Percentiles rank a stretch among this genome's conserved stretches.
Evolutionary conservation across 768 basidiomycete species (phyloP).

Genomic region (Arthromyces matolae): DNA sequence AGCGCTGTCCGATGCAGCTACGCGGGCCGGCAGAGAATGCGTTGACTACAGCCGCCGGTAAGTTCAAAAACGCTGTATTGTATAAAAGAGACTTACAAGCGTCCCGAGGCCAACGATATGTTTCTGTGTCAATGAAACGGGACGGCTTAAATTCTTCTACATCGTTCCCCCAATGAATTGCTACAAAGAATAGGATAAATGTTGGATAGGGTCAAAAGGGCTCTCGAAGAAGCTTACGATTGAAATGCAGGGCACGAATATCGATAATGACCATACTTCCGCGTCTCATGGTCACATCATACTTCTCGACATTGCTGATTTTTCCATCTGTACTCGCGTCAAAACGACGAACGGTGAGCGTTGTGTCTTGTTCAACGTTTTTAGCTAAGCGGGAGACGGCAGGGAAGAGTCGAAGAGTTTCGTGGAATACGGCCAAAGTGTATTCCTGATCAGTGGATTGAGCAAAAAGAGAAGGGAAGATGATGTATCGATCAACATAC

Average conservation of each 20-base stretch:
- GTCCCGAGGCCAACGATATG: constrained; percentile 49
- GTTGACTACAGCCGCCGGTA: constrained; percentile 25
- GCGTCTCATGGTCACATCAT: constrained; percentile 31
- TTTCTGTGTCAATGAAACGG: constrained; percentile 46
- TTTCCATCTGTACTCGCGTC: constrained; percentile 20
- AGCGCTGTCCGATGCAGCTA: constrained; percentile 48
- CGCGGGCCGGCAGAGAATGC: constrained; percentile 44
- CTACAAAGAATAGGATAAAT: constrained; percentile 30
- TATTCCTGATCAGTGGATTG: constrained; percentile 32
- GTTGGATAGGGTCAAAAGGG: neutral
- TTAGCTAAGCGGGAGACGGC: constrained; percentile 34
- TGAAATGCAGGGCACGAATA: constrained; percentile 40
- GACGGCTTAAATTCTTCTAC: constrained; percentile 42
- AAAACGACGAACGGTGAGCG: constrained; percentile 33
- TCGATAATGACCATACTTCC: constrained; percentile 41
- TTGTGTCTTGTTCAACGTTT: constrained; percentile 30
- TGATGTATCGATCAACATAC: constrained; percentile 19
- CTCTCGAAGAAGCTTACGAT: constrained; percentile 29
- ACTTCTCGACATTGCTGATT: constrained; percentile 25
- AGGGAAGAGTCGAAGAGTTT: constrained; percentile 43
- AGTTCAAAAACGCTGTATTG: neutral
- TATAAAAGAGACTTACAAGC: constrained; percentile 33
- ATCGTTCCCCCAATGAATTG: constrained; percentile 48
- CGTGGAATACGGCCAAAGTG: constrained; percentile 39
- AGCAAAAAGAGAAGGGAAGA: neutral